These are phyloP conservation scores for Eucalyptus tenuipes DNA, from an alignment of 345 rosid genomes.

Conservation along the genomic window DNA sequence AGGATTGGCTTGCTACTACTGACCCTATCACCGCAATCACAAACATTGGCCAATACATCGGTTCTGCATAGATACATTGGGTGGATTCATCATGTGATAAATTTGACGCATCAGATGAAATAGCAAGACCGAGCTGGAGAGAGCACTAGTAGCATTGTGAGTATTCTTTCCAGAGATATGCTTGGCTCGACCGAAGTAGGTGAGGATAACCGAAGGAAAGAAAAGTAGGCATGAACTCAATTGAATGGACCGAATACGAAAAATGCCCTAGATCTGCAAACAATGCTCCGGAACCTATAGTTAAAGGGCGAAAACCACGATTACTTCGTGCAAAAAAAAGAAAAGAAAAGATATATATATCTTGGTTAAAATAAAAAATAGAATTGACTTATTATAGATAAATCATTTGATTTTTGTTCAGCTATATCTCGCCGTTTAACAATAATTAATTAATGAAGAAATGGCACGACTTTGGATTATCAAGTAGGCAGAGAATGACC, in stretches of 20 bases:
- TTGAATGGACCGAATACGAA: conserved; percentile 6
- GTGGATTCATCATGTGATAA: not conserved
- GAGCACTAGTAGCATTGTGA: not conserved
- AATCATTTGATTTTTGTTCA: not conserved
- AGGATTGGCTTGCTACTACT: conserved; percentile 18
- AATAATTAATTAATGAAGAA: too few species aligned
- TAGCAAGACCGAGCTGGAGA: not conserved
- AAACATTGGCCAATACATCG: conserved; percentile 10
- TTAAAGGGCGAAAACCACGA: not conserved
- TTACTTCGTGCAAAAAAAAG: not conserved
- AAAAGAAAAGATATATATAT: too few species aligned
- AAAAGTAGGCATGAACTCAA: conserved; percentile 7
- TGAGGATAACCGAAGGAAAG: conserved; percentile 5
- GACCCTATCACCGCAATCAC: conserved; percentile 5
- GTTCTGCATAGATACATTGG: not conserved
- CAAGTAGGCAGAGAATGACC: conserved; percentile 8
- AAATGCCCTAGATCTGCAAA: conserved; percentile 28
- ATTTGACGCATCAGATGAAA: not conserved
- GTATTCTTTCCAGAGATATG: conserved; percentile 1
- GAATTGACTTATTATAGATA: not conserved
- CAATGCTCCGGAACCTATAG: conserved; percentile 12
- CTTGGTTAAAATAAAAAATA: not conserved
- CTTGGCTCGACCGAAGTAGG: conserved; percentile 6
- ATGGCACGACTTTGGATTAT: not conserved
- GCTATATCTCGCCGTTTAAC: not conserved